Evolutionary conservation across 768 basidiomycete species (phyloP).

Genomic region (Phylloporus sp.): DNA sequence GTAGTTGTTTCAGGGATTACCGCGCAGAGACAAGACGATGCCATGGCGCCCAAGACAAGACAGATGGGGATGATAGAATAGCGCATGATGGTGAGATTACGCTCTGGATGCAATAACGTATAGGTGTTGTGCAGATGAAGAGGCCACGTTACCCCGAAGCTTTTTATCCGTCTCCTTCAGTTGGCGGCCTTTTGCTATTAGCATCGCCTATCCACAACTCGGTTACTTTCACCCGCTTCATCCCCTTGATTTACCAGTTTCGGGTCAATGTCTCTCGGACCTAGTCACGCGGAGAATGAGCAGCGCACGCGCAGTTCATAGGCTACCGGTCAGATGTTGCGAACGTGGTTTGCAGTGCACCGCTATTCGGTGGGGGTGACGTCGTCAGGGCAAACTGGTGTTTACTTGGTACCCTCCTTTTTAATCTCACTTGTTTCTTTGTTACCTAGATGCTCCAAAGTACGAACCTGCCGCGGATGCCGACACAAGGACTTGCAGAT

Average conservation of each 20-base stretch:
- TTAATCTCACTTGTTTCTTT: background rate
- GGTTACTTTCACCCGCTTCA: background rate
- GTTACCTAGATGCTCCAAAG: background rate
- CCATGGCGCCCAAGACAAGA: conserved; percentile 13
- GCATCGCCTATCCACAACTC: conserved; percentile 2
- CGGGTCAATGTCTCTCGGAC: background rate
- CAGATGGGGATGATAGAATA: conserved; percentile 4
- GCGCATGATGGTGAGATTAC: conserved; percentile 16
- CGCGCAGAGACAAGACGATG: conserved; percentile 15
- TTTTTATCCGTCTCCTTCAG: conserved; percentile 12
- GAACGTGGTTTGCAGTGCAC: conserved; percentile 4
- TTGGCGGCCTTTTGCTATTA: conserved; percentile 2
- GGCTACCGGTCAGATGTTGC: background rate
- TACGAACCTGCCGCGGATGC: background rate
- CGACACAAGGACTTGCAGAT: background rate
- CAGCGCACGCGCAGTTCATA: background rate
- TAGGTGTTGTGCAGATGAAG: background rate
- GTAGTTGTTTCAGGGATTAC: conserved; percentile 1
- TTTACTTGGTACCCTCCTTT: background rate
- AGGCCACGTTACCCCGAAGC: background rate
- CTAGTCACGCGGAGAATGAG: background rate
- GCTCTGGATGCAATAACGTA: conserved; percentile 1
- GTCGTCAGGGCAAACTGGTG: conserved; percentile 4
- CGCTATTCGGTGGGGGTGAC: conserved; percentile 5
- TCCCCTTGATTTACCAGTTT: conserved; percentile 3